Conservation (phyloP, 208 protist genomes). For the Naegleria gruberi region DNA sequence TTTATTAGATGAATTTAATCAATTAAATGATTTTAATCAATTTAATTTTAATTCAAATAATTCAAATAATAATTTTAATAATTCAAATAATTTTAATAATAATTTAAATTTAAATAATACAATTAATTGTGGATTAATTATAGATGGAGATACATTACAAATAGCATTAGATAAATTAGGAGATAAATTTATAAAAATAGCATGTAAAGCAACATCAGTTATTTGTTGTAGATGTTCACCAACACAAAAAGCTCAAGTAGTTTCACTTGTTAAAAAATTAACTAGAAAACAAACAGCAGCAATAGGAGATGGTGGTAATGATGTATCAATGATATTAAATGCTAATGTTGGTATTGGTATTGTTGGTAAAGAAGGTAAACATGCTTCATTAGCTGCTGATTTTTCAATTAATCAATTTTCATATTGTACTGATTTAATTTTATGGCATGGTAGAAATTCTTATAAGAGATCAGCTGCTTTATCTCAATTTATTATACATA, state of each 20-base stretch:
- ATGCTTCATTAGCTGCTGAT: constrained; percentile 94
- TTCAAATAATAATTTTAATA: not conserved
- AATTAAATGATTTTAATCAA: not conserved
- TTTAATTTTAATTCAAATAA: constrained; percentile 22
- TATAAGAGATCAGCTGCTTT: constrained; percentile 80
- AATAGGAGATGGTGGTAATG: constrained; percentile 97
- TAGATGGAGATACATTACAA: constrained; percentile 56
- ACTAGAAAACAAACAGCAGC: constrained; percentile 62
- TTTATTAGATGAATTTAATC: not conserved
- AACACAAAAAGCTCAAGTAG: constrained; percentile 94
- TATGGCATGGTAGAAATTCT: constrained; percentile 72
- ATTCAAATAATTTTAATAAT: too few species aligned
- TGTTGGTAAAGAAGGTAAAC: constrained; percentile 93
- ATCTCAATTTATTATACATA: constrained; percentile 95
- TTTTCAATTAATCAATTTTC: constrained; percentile 93
- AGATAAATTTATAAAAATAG: constrained; percentile 50
- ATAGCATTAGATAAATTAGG: constrained; percentile 49
- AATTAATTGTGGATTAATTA: constrained; percentile 35
- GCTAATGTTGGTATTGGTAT: constrained; percentile 93
- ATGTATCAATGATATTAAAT: constrained; percentile 89
- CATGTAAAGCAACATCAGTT: constrained; percentile 65
- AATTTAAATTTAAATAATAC: not conserved
- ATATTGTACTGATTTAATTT: constrained; percentile 69
- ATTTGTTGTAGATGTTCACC: constrained; percentile 91
- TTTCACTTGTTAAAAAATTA: constrained; percentile 64